Evolutionary conservation across 257 asterid genomes (phyloP), one percentile per base, ranked within the genome.

Genomic region (Euphrasia confusa): DNA sequence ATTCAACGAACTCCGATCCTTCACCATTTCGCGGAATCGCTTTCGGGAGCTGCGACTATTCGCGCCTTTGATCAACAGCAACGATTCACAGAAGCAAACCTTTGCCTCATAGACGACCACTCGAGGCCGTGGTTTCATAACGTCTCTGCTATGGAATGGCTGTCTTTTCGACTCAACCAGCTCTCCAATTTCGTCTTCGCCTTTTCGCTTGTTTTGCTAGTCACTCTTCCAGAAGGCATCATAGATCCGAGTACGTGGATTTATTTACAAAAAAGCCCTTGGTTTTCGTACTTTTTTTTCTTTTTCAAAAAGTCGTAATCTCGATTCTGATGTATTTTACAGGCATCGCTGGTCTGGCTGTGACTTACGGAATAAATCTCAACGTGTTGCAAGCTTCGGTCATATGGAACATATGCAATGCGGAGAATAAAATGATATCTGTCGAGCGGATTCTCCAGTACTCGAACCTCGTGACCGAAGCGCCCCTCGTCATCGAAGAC

Each of bases 361-460:
- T 57, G 45, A 57, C 62, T 13, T 57, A 57, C 3, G 62, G 62
- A 28, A 57, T 57, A 30, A 57, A 57, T n/a, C 39, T 57, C 10
- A 57, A 57, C 14, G 62, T 57, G 6, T 33, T 32, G 26, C 62
- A 57, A 57, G 62, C 62, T 30, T 30, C 62, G 12, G 62, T 57
- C 24, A 57, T 57, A 57, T 57, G 62, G 62, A 57, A 57, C 3
- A 57, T 57, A 57, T 57, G 62, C 62, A 57, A 57, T 30, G 62
- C 62, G 0, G 62, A 57, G 32, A 57, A 57, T 57, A 57, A 57
- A 57, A 57, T 57, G 62, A 57, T 57, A 30, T 57, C 62, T 24
- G 45, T 57, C 45, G 62, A 57, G 32, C 62, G 62, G 24, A 57
- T 57, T n/a, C 62, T 57, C 32, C 62, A 57, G 62, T 57, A 57